Conservation (phyloP, 2,329 filamentous ascomycete species). For the Nannizziopsis barbatae region DNA sequence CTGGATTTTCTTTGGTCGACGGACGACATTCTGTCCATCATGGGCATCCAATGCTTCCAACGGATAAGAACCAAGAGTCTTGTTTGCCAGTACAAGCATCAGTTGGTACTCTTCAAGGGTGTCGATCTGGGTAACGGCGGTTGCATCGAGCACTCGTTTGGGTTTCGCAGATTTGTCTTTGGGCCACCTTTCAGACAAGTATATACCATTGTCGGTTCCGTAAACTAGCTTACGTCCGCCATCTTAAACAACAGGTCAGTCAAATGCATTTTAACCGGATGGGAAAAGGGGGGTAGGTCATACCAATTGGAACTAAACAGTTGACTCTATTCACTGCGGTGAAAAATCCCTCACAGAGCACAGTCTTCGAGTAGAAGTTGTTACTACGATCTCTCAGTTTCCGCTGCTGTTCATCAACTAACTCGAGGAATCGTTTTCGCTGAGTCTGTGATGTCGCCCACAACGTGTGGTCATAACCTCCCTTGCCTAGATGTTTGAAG, state of each 20-base stretch:
- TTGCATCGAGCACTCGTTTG: conserved; percentile 71
- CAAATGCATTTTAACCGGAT: conserved; percentile 12
- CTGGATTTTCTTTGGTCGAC: conserved; percentile 88
- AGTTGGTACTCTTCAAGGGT: conserved; percentile 92
- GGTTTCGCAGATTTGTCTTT: conserved; percentile 66
- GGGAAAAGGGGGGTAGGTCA: conserved; percentile 24
- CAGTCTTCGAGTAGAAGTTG: conserved; percentile 58
- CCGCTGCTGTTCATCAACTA: conserved; percentile 82
- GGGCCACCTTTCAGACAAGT: conserved; percentile 77
- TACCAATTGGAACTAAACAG: conserved; percentile 83
- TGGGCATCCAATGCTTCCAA: conserved; percentile 75
- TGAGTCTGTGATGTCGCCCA: conserved; percentile 77
- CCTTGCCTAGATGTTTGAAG: conserved; percentile 90
- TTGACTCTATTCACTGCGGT: conserved; percentile 82
- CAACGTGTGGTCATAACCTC: conserved; percentile 82
- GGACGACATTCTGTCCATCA: conserved; percentile 61
- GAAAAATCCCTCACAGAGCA: conserved; percentile 78
- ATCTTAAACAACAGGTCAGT: conserved; percentile 44
- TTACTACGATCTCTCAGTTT: conserved; percentile 62
- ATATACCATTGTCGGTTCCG: conserved; percentile 89
- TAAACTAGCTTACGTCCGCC: conserved; percentile 90
- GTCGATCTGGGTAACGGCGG: conserved; percentile 86
- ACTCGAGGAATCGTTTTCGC: conserved; percentile 92
- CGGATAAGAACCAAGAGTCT: conserved; percentile 81
- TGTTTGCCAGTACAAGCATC: conserved; percentile 82